Base-by-base conservation (phyloP, 306 rosid species). In the Cucumis hystrix region DNA sequence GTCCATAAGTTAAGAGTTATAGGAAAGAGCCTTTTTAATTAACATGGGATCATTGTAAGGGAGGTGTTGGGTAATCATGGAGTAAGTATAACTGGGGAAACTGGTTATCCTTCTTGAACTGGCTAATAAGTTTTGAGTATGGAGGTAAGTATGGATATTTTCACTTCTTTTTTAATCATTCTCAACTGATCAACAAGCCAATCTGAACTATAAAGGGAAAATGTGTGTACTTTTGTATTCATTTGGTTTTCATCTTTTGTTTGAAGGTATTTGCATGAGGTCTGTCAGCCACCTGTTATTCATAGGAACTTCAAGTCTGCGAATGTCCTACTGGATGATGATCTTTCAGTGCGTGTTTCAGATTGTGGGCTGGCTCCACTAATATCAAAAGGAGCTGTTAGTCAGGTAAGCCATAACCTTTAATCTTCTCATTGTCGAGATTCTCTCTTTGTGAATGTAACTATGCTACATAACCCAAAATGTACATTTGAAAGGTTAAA, bases 311-410 rank as follows among this genome's bases (percentile, higher is more conserved):
- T 96, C 87, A 96, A 96, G 86, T 88, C 99, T 74, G 86, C 87
- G 78, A 96, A 96, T 80, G 74, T 96, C 85, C 99, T 96, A 52
- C 99, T 96, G 41, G 99, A 91, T 33, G 97, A 91, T 8, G 98
- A 96, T 81, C 82, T 88, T 25, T 86, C 91, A 0, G 85, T 88
- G 69, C 96, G 73, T 5, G 83, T 96, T 76, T 96, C 99, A 55
- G 99, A 96, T 71, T 96, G 98, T 86, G 99, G 99, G 67, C 83
- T 96, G 87, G 95, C 98, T 85, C 84, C 98, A 75, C 81, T 96
- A 57, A 92, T 96, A 83, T 87, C 98, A 78, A 87, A 93, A 4
- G 98, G 99, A n/a, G 87, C 99, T 20, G 99, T 91, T 18, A 91
- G 86, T 83, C 99, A 92, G 96, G 99, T 92, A 86, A 74, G 84